phyloP scores from a whole-genome alignment of 2,329 filamentous ascomycete genomes.

The Didymella keratinophila region DNA sequence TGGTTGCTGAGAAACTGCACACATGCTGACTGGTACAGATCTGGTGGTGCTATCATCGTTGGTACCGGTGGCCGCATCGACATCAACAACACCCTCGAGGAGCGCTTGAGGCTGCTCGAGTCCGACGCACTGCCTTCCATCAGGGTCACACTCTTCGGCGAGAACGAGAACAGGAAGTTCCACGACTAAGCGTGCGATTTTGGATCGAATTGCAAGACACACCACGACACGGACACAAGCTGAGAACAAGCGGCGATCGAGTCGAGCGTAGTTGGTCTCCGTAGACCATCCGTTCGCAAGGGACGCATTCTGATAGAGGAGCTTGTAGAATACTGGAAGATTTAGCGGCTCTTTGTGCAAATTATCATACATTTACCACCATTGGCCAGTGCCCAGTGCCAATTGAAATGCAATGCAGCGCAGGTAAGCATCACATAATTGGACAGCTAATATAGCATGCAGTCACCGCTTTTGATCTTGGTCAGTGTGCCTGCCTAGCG shows the following conservation, averaged over 20 bases:
- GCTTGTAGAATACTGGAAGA: constrained; percentile 24
- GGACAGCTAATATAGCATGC: too few relatives aligned
- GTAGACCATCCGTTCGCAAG: neutral
- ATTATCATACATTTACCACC: constrained; percentile 15
- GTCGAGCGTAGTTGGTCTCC: neutral
- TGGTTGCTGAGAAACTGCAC: neutral
- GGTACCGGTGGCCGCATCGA: constrained; percentile 92
- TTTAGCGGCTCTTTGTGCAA: constrained; percentile 23
- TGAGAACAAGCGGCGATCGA: neutral
- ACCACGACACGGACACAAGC: constrained; percentile 9
- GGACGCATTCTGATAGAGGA: constrained; percentile 11
- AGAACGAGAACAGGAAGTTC: constrained; percentile 96
- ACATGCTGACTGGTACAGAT: constrained; percentile 60
- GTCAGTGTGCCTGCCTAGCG: too few relatives aligned
- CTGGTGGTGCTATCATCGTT: constrained; percentile 82
- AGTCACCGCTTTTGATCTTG: too few relatives aligned
- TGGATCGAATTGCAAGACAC: constrained; percentile 4
- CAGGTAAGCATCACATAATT: neutral
- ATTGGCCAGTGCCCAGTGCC: neutral
- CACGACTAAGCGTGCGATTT: constrained; percentile 72
- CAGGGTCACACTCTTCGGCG: constrained; percentile 86
- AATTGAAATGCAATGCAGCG: neutral
- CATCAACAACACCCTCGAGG: constrained; percentile 97
- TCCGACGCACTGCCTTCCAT: constrained; percentile 84
- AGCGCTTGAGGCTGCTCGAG: constrained; percentile 84